Evolutionary conservation across 129 eudicot genomes (phyloP).

Genomic region (Centrapalus pauciflorus): DNA sequence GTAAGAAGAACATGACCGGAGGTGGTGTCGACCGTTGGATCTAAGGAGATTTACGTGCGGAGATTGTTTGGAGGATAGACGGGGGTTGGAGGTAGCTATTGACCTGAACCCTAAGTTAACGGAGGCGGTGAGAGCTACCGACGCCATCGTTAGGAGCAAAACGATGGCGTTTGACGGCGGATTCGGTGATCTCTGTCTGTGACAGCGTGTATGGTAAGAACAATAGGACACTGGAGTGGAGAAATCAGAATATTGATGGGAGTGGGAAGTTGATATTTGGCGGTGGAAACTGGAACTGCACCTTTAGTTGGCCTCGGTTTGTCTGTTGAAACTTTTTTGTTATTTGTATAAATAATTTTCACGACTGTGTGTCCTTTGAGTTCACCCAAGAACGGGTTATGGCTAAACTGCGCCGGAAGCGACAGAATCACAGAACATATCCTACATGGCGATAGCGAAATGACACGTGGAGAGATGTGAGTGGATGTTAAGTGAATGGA

Average conservation of each 20-base stretch:
- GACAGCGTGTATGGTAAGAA: slow-evolving; percentile 9
- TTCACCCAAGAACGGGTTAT: slow-evolving; percentile 8
- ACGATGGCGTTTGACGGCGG: slow-evolving; percentile 35
- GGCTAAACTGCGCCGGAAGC: slow-evolving; percentile 3
- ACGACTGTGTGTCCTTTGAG: slow-evolving; percentile 29
- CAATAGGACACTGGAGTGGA: neutral
- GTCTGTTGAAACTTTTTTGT: slow-evolving; percentile 23
- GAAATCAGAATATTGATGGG: too few relatives aligned
- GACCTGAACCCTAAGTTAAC: slow-evolving; percentile 51
- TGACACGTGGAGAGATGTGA: slow-evolving; percentile 21
- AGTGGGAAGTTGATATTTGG: too few relatives aligned
- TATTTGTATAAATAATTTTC: too few relatives aligned
- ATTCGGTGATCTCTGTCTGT: slow-evolving; percentile 13
- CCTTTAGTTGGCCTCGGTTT: slow-evolving; percentile 16
- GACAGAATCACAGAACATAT: neutral
- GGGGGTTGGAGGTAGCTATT: slow-evolving; percentile 16
- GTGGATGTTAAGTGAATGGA: slow-evolving; percentile 14
- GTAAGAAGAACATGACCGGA: slow-evolving; percentile 4
- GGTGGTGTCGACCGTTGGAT: slow-evolving; percentile 24
- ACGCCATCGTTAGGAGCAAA: slow-evolving; percentile 53
- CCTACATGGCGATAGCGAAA: slow-evolving; percentile 13
- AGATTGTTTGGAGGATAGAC: slow-evolving; percentile 14
- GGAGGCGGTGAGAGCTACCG: slow-evolving; percentile 62
- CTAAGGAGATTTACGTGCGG: slow-evolving; percentile 31
- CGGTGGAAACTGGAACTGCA: slow-evolving; percentile 12